Evolutionary conservation across 176 grass and related monocot genomes (phyloP).

Genomic region (Pontederia crassipes): DNA sequence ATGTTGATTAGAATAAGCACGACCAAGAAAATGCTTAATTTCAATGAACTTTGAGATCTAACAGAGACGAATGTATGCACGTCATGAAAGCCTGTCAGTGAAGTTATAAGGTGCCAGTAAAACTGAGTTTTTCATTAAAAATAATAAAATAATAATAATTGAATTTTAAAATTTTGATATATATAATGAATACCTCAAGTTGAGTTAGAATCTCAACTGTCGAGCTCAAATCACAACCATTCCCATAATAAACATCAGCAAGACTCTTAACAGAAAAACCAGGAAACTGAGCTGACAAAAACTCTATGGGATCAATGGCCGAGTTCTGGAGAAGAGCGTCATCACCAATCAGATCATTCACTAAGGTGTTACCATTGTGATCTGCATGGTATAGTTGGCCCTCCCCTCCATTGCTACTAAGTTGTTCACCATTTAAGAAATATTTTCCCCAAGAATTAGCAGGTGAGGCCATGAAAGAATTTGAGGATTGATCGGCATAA

Average conservation of each 20-base stretch:
- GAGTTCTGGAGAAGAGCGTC: conserved; percentile 41
- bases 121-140: too few relatives aligned
- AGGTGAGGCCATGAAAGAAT: conserved; percentile 33
- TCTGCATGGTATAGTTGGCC: conserved; percentile 43
- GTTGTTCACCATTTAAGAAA: conserved; percentile 26
- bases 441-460: conserved; percentile 57
- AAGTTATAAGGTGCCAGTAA: too few relatives aligned
- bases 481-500: conserved; percentile 35
- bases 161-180: too few relatives aligned
- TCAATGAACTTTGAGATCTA: too few relatives aligned
- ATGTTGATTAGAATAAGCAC: too few relatives aligned
- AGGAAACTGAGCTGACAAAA: conserved; percentile 68
- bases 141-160: too few relatives aligned
- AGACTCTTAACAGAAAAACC: conserved; percentile 84
- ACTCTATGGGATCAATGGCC: conserved; percentile 49
- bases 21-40: too few relatives aligned
- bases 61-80: too few relatives aligned
- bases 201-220: conserved; percentile 80
- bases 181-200: conserved; percentile 59
- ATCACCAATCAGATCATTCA: conserved; percentile 39
- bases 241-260: conserved; percentile 74
- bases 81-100: too few relatives aligned
- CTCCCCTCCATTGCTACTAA: conserved; percentile 36
- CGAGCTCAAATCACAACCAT: conserved; percentile 72
- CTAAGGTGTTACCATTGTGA: conserved; percentile 23